A percentile compares a stretch with the other conserved stretches of the same genome.
Evolutionary conservation across 306 rosid genomes (phyloP).

Genomic region (Glycine soja): DNA sequence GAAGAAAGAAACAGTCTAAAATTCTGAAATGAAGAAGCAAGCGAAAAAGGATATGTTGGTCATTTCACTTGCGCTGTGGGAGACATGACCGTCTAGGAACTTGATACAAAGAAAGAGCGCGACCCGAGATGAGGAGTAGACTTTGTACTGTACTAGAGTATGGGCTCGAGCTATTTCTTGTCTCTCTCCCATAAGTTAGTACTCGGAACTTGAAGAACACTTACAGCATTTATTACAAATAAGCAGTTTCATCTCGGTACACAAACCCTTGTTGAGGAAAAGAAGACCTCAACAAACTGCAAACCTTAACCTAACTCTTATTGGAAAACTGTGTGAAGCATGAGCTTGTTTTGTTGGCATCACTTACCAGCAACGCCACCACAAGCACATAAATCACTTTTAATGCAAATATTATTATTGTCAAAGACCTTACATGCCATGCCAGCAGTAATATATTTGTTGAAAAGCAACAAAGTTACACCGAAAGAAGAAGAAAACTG

Average conservation of each 20-base stretch:
- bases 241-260: neutral
- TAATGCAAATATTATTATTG: too few species aligned
- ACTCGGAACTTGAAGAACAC: constrained; percentile 13
- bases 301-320: constrained; percentile 13
- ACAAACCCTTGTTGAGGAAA: neutral
- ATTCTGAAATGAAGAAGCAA: neutral
- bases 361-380: neutral
- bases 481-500: too few species aligned
- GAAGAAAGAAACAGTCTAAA: too few species aligned
- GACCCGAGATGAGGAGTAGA: constrained; percentile 50
- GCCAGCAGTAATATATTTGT: too few species aligned
- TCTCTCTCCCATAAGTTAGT: constrained; percentile 22
- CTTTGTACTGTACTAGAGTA: constrained; percentile 12
- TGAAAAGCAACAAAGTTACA: neutral
- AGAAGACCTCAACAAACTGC: neutral
- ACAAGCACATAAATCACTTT: too few species aligned
- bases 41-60: constrained; percentile 38
- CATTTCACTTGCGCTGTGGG: constrained; percentile 30
- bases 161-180: constrained; percentile 5
- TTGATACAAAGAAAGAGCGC: constrained; percentile 55
- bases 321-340: neutral
- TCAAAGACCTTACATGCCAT: too few species aligned
- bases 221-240: constrained; percentile 23
- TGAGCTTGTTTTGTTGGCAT: neutral
- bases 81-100: constrained; percentile 55